Base-by-base conservation (phyloP, 768 basidiomycete genomes). In the Agaricus bisporus region DNA sequence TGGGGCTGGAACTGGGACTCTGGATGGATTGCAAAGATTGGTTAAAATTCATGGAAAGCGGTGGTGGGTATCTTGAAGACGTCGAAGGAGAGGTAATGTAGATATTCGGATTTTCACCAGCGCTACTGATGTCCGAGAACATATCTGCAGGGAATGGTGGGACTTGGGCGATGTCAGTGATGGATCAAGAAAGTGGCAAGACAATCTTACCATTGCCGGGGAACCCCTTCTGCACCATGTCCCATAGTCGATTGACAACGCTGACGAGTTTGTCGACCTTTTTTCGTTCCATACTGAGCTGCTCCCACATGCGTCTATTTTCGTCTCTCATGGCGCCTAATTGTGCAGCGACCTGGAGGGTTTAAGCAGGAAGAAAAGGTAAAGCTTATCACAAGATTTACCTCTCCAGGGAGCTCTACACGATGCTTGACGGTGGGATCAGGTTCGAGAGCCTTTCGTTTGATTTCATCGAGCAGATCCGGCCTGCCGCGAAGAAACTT, bases 391-490 rank as follows among this genome's bases (percentile, higher is more conserved):
- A 46, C 22, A 26, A 42, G 43, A 69, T 75, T 63, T 62, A 88
- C 86, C 74, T 91, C 89, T 5, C 88, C 86, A 1, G 89, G 89
- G 28, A 91, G 75, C 67, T 91, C 88, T 37, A 90, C 82, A 25
- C 88, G 82, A 57, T 85, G 83, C 63, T 81, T 81, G 49, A 81
- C 67, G 10, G 76, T 79, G 4, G 85, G 85, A 69, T 90, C 88
- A 0, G 87, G 87, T 60, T 91, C 88, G 14, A 91, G 70, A 0
- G 88, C 86, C 70, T 91, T 92, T 54, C 91, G 81, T 67, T 88
- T 91, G 64, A 93, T 93, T 61, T 86, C 86, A 61, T 91, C 88
- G 10, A 92, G 74, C 41, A 92, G 73, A 65, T 92, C 90, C 22
- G 85, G 83, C 9, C 88, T 80, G 0, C 82, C 90, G 41, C 88